Base-by-base conservation (phyloP, 352 stramenopile species). In the Heterotrichella gracilis region DNA sequence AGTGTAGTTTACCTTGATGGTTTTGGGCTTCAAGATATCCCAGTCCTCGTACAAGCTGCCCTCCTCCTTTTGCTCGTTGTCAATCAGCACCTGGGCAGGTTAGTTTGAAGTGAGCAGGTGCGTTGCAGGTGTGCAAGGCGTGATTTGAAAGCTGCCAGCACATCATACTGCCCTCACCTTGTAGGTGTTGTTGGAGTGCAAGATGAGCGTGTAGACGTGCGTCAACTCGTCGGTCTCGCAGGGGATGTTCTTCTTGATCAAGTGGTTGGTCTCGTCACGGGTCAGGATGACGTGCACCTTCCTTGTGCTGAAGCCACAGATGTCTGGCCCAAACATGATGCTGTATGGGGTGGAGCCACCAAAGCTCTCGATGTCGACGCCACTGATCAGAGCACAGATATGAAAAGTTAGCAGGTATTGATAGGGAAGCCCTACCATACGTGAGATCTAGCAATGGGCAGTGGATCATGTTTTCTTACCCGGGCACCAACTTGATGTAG, bases 271-370 rank as follows among this genome's bases (percentile, higher is more conserved):
- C 24, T 83, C 84, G 70, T 93, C 86, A 77, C 94, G 95, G 79
- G 95, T 92, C 42, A 98, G 84, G 80, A 98, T 99, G 39, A 92
- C 84, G 76, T 99, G 93, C 1, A 89, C 96, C 73, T 89, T 87
- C 72, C 23, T 24, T 3, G 82, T 95, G 75, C 75, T 77, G 21
- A 76, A 84, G 71, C 93, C 93, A 75, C 93, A 99, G 39, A 96
- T 90, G 77, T 99, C 93, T 0, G 93, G 93, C 71, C 93, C 93
- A 78, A 99, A 99, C 93, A 99, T 98, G 75, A 99, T 82, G 41
- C 76, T 74, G 77, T 96, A 97, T 2, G 82, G 79, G 25, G 87
- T 88, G 69, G 96, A 89, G 25, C 89, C 89, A 69, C 85, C 87
- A 77, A 97, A 96, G 39, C 81, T 89, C 22, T 72, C 79, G 72